Percentiles rank a stretch among this genome's conserved stretches.
These are phyloP conservation scores for Melanomma pulvis-pyrius DNA, from an alignment of 495 filamentous ascomycete species.

Conservation along the genomic window DNA sequence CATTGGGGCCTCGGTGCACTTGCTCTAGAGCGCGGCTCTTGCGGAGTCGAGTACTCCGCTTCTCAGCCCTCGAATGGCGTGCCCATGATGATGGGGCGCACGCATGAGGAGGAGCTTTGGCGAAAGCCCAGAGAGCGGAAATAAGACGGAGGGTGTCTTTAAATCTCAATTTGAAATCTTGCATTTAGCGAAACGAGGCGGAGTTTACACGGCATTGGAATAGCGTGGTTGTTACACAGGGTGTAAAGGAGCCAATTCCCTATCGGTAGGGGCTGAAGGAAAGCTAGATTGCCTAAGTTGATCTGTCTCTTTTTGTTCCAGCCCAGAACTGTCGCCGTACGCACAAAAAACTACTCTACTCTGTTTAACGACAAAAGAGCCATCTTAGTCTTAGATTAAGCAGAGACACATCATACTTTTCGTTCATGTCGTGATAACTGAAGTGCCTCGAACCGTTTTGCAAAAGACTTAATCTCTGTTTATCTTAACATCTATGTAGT, in stretches of 20 bases:
- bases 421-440: neutral
- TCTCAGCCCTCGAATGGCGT: neutral
- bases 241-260: neutral
- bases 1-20: slow-evolving; percentile 25
- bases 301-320: too few species aligned
- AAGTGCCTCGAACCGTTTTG: too few species aligned
- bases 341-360: neutral
- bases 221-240: neutral
- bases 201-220: neutral
- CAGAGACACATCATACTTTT: neutral
- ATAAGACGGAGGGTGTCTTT: neutral
- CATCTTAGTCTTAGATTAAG: slow-evolving; percentile 1
- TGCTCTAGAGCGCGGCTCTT: slow-evolving; percentile 22
- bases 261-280: too few species aligned
- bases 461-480: too few species aligned
- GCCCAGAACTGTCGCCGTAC: neutral
- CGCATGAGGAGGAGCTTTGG: neutral
- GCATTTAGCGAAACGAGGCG: neutral
- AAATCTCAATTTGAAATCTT: neutral
- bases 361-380: neutral
- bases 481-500: too few species aligned
- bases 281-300: too few species aligned
- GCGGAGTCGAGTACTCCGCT: slow-evolving; percentile 22
- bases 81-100: neutral
- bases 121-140: neutral